These are phyloP conservation scores for Citrus sp. DNA, from an alignment of 345 rosid species.

Conservation along the genomic window DNA sequence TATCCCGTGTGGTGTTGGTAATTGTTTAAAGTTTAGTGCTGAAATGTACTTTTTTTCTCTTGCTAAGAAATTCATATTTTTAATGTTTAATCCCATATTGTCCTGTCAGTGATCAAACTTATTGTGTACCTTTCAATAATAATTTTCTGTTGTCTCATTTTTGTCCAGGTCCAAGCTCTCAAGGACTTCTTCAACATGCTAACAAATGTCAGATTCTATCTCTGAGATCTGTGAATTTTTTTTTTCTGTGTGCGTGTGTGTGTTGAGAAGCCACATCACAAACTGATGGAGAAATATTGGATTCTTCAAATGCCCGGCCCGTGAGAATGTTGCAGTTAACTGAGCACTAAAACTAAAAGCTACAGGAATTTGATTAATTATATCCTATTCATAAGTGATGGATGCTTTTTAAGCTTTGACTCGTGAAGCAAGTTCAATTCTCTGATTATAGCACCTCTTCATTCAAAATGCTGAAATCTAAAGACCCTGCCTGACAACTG, in stretches of 20 bases:
- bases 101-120: not conserved
- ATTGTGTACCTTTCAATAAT: not conserved
- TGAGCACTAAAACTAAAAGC: not conserved
- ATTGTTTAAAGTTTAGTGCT: not conserved
- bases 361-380: not conserved
- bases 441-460: too few relatives aligned
- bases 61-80: too few relatives aligned
- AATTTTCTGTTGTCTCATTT: not conserved
- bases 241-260: not conserved
- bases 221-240: constrained; percentile 1
- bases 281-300: not conserved
- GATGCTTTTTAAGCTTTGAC: too few relatives aligned
- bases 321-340: not conserved
- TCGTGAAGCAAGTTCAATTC: too few relatives aligned
- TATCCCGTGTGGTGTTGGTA: not conserved
- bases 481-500: too few relatives aligned
- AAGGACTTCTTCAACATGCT: constrained; percentile 88
- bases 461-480: too few relatives aligned
- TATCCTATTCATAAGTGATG: not conserved
- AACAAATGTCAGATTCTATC: constrained; percentile 75
- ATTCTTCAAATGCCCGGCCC: not conserved
- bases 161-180: constrained; percentile 75
- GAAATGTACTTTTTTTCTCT: not conserved
- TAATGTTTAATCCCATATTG: too few relatives aligned
- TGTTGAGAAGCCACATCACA: not conserved